Evolutionary conservation across 306 rosid genomes (phyloP), one percentile per base, ranked within the genome.

Genomic region (Quercus glauca): DNA sequence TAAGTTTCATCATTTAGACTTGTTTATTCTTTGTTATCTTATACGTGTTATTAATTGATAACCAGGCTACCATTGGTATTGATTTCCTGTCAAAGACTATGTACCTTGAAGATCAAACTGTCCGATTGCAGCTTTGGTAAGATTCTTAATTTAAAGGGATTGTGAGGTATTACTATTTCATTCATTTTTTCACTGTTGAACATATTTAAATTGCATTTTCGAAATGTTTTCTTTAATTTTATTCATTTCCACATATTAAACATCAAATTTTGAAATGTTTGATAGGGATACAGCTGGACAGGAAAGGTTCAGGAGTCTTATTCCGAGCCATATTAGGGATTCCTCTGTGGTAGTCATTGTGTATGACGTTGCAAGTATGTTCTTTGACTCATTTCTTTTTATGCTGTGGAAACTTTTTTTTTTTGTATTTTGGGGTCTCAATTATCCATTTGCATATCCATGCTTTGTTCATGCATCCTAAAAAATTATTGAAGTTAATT

Each of bases 281-380:
- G 4, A 63, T 81, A 86, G 88, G 92, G 92, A 88, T 74, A 88
- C 90, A n/a, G 88, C 88, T 70, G 92, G 92, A 57, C 92, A 88
- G 83, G 88, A 88, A 79, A 86, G 92, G 78, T 88, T 88, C 74
- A 84, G 90, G 84, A 88, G 92, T 88, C 85, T 88, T 28, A 88
- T 88, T 67, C 90, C 90, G 2, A 88, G 92, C n/a, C n/a, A n/a
- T 73, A 88, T 88, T 63, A 86, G 92, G 78, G 90, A 88, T 81
- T 88, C 90, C 29, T 86, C 92, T 23, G 92, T 88, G 29, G 92
- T 90, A 6, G 90, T 88, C 80, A 88, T 88, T 8, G 90, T 88
- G 26, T 88, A 76, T 63, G 90, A 88, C 72, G 88, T 88, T 64
- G 90, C 92, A 57, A 86, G 92, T 88, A 86, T 31, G 91, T 41